Conservation (phyloP, 129 eudicot genomes). For the Lactuca saligna region DNA sequence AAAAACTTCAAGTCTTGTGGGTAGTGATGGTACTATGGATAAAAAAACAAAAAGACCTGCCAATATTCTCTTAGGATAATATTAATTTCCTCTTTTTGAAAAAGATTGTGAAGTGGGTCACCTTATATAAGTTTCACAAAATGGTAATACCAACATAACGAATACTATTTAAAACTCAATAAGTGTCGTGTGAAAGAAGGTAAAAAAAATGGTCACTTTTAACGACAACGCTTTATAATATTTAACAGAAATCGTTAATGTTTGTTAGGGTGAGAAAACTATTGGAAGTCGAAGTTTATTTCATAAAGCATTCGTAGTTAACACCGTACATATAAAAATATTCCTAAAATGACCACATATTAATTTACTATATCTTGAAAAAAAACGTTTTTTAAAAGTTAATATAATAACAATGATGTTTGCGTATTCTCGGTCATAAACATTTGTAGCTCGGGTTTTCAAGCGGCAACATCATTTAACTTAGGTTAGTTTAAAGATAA, state of each 20-base stretch:
- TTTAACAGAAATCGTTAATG: neutral
- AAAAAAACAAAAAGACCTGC: constrained; percentile 10
- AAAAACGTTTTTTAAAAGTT: too few relatives aligned
- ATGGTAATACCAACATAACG: constrained; percentile 1
- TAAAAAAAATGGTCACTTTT: neutral
- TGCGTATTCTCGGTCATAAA: too few relatives aligned
- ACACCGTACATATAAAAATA: too few relatives aligned
- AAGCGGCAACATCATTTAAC: too few relatives aligned
- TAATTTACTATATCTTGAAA: too few relatives aligned
- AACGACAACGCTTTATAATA: neutral
- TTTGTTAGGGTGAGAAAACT: neutral
- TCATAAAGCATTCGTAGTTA: neutral
- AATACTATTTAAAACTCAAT: neutral
- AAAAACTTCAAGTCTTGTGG: neutral
- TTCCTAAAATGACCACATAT: too few relatives aligned
- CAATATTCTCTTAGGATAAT: constrained; percentile 17
- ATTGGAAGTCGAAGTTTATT: neutral
- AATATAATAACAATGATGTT: too few relatives aligned
- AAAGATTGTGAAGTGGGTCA: constrained; percentile 8
- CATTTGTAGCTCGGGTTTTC: too few relatives aligned
- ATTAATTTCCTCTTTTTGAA: constrained; percentile 14
- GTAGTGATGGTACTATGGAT: neutral
- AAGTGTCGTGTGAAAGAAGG: neutral
- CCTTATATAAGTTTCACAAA: constrained; percentile 7
- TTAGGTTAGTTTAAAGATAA: too few relatives aligned